These are phyloP conservation scores for Aspergillus texensis DNA, from an alignment of 2,329 filamentous ascomycete species.

Conservation along the genomic window DNA sequence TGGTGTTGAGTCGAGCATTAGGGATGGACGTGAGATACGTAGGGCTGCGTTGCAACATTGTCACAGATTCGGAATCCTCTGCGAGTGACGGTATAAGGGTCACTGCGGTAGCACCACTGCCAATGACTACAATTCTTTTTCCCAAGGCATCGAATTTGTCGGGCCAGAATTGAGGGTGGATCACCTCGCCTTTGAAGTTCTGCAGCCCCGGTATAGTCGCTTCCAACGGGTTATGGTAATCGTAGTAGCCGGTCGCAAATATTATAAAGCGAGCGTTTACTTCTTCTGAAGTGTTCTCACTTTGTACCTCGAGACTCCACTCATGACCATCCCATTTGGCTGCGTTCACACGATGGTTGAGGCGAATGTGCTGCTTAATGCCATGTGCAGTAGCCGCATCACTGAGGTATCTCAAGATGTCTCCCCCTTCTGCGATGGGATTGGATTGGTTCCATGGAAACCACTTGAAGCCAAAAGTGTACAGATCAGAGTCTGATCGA, in stretches of 20 bases:
- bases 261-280: constrained; percentile 50
- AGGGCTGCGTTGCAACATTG: constrained; percentile 78
- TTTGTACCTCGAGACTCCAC: constrained; percentile 52
- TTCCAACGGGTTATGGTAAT: constrained; percentile 64
- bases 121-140: constrained; percentile 71
- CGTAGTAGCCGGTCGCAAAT: constrained; percentile 69
- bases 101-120: constrained; percentile 75
- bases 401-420: constrained; percentile 57
- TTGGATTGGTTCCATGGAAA: constrained; percentile 63
- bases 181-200: constrained; percentile 61
- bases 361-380: constrained; percentile 57
- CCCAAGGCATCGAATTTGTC: constrained; percentile 62
- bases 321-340: constrained; percentile 58
- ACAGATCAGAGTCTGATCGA: constrained; percentile 63
- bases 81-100: constrained; percentile 72
- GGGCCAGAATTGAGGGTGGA: constrained; percentile 77
- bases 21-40: constrained; percentile 63
- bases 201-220: constrained; percentile 66
- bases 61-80: constrained; percentile 63
- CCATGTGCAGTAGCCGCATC: constrained; percentile 50
- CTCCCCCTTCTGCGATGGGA: constrained; percentile 52
- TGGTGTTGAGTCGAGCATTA: constrained; percentile 17
- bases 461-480: constrained; percentile 68
- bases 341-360: constrained; percentile 49
- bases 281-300: constrained; percentile 17